phyloP scores from a whole-genome alignment of 805 yeast genomes.

The Ogataea populi-albae region DNA sequence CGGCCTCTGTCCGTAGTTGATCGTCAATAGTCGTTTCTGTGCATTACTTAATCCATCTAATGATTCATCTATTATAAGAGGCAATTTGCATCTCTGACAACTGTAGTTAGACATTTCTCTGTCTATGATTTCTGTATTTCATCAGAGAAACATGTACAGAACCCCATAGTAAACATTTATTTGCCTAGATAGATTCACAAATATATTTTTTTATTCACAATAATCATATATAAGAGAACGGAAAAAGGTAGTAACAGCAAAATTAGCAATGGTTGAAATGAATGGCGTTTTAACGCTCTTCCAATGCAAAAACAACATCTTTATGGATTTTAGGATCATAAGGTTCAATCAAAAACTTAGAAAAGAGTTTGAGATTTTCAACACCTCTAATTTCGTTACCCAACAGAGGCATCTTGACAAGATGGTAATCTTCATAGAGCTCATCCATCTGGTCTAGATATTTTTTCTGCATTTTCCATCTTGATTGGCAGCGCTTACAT shows the following conservation, averaged over 20 bases:
- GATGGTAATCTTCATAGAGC: slow-evolving; percentile 93
- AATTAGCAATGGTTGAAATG: no score
- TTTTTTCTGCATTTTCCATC: slow-evolving; percentile 95
- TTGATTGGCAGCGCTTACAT: slow-evolving; percentile 87
- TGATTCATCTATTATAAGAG: slow-evolving; percentile 55
- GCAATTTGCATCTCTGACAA: slow-evolving; percentile 65
- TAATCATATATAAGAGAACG: no score
- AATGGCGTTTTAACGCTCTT: slow-evolving; percentile 36
- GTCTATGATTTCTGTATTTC: background rate
- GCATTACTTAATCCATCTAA: slow-evolving; percentile 49
- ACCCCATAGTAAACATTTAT: background rate
- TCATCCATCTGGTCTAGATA: slow-evolving; percentile 94
- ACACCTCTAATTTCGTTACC: slow-evolving; percentile 95
- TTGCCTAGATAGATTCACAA: no score
- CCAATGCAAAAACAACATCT: slow-evolving; percentile 50
- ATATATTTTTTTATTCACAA: no score
- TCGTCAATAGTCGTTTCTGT: slow-evolving; percentile 51
- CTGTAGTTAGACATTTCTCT: slow-evolving; percentile 32
- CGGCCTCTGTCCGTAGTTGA: slow-evolving; percentile 28
- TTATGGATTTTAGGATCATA: slow-evolving; percentile 67
- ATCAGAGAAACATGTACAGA: background rate
- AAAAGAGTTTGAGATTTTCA: slow-evolving; percentile 78
- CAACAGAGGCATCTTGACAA: slow-evolving; percentile 91
- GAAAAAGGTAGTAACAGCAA: no score
- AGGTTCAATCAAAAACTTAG: slow-evolving; percentile 74